Percentiles rank a stretch among this genome's conserved stretches.
phyloP scores from a whole-genome alignment of 1,284 basidiomycete species.

The Rhodotorula sp. region DNA sequence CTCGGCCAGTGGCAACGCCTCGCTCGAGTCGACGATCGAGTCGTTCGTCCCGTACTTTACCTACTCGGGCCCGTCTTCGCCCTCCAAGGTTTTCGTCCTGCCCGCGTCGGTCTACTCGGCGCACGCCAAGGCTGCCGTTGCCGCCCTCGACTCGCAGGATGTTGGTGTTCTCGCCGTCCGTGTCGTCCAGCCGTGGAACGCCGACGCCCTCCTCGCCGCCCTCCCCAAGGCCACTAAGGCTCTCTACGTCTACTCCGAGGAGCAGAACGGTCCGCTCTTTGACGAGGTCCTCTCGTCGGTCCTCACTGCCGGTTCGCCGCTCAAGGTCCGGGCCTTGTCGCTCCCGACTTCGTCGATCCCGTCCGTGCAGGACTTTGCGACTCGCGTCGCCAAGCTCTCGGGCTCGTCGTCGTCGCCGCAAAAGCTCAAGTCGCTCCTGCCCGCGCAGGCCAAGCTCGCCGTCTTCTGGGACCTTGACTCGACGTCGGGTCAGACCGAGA shows the following conservation, averaged over 20 bases:
- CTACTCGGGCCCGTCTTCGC: constrained; percentile 45
- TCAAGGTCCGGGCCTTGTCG: constrained; percentile 60
- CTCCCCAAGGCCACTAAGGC: constrained; percentile 61
- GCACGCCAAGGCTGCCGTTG: constrained; percentile 39
- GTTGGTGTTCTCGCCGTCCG: constrained; percentile 64
- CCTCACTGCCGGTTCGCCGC: constrained; percentile 52
- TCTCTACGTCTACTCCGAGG: constrained; percentile 64
- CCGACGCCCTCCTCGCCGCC: constrained; percentile 58
- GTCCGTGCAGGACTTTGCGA: constrained; percentile 56
- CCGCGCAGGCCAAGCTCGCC: constrained; percentile 48
- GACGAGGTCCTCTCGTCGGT: constrained; percentile 67
- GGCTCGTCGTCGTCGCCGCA: constrained; percentile 8
- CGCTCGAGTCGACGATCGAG: constrained; percentile 26
- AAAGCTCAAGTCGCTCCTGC: constrained; percentile 38
- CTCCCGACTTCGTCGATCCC: constrained; percentile 60
- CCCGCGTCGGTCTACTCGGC: constrained; percentile 42
- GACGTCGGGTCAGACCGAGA: constrained; percentile 32
- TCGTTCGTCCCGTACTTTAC: constrained; percentile 30
- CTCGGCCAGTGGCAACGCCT: neutral
- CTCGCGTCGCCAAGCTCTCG: constrained; percentile 51
- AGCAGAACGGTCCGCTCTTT: constrained; percentile 64
- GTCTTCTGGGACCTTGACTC: constrained; percentile 49
- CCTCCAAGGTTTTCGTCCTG: constrained; percentile 40
- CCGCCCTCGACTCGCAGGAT: constrained; percentile 24
- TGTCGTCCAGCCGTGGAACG: constrained; percentile 72